Evolutionary conservation across 768 basidiomycete species (phyloP).

Genomic region (Phanerodontia chrysosporium): DNA sequence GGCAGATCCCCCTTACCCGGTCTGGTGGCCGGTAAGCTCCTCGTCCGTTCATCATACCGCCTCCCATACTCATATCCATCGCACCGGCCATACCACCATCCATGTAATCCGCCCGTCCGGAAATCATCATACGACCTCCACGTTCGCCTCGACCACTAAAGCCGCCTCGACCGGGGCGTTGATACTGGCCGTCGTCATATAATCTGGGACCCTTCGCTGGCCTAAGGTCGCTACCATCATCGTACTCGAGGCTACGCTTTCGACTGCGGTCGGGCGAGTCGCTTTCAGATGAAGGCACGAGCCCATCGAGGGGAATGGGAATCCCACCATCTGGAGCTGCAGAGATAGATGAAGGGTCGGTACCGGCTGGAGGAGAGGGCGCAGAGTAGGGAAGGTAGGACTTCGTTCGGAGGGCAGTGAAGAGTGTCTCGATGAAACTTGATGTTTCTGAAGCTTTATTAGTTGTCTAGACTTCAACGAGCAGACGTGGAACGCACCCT

Average conservation of each 20-base stretch:
- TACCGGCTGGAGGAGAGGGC: constrained; percentile 35
- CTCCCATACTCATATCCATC: constrained; percentile 25
- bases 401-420: constrained; percentile 79
- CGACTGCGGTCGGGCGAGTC: constrained; percentile 49
- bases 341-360: constrained; percentile 33
- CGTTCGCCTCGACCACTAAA: constrained; percentile 37
- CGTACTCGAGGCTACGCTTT: constrained; percentile 63
- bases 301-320: constrained; percentile 71
- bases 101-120: constrained; percentile 22
- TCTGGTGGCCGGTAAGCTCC: constrained; percentile 67
- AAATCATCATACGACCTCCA: constrained; percentile 28
- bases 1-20: constrained; percentile 74
- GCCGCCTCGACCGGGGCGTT: constrained; percentile 44
- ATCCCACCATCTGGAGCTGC: constrained; percentile 57
- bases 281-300: constrained; percentile 42
- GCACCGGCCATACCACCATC: constrained; percentile 26
- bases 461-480: no score
- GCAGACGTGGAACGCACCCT: constrained; percentile 62
- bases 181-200: constrained; percentile 59
- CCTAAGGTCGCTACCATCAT: constrained; percentile 56
- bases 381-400: constrained; percentile 76
- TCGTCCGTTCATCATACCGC: constrained; percentile 35
- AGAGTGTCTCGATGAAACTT: constrained; percentile 81
- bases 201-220: constrained; percentile 73
- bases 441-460: constrained; percentile 46